Base-by-base conservation (phyloP, 805 yeast species). In the Millerago galiae region DNA sequence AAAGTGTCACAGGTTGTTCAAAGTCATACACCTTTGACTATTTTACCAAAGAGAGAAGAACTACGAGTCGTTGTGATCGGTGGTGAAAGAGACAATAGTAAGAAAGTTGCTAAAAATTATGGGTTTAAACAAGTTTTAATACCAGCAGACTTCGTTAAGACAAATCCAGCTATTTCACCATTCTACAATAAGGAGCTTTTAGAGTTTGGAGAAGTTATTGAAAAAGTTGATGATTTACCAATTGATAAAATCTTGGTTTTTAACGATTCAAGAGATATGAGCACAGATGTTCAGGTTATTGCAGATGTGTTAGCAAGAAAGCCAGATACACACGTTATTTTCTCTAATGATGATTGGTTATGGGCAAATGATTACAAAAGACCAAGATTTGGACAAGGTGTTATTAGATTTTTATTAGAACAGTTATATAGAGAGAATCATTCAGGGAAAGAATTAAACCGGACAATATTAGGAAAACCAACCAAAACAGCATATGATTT, bases 351-450 rank as follows among this genome's bases (percentile, higher is more conserved):
- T 56, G 97, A 90, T 62, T 75, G 86, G 55, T 55, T 83, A 28
- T 90, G 96, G 95, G 86, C 96, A 14, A 89, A 85, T 56, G 88
- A 82, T 54, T 90, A 82, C 60, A 62, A 59, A 13, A 63, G 81
- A 42, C 87, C 95, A 17, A 71, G 97, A 42, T 84, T 87, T 55
- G 97, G 96, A 7, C 95, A 89, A 64, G 97, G 97, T 21, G 95
- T 91, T 2, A 82, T 85, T 54, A 70, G 91, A 47, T 72, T 76
- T 40, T 64, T 75, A 35, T 63, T 83, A 5, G 83, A 84, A 54
- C 64, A 75, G 4, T 61, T 88, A 35, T 85, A 84, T 54, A 39
- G 55, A 25, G 74, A 73, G 38, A 58, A 70, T 41, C 79, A 83
- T 18, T 12, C 15, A 45, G 77, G 78, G 13, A 40, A 51, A 7